Percentiles rank a stretch among this genome's conserved stretches.
These are phyloP conservation scores for Talaromyces sp. DNA, from an alignment of 2,329 filamentous ascomycete genomes.

Conservation along the genomic window DNA sequence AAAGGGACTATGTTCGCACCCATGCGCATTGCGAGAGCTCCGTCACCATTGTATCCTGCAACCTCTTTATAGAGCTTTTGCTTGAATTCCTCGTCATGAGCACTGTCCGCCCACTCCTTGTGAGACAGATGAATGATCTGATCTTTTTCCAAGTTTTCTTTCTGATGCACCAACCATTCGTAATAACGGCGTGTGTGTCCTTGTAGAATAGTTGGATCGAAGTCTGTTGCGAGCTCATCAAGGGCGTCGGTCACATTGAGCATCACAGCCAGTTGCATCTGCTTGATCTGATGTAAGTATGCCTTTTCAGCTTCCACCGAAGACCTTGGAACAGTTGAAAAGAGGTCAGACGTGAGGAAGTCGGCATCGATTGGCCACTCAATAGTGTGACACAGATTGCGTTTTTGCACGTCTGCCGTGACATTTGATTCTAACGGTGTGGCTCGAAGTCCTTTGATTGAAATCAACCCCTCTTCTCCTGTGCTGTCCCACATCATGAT, in stretches of 20 bases:
- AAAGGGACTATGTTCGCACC: constrained; percentile 27
- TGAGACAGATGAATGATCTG: constrained; percentile 23
- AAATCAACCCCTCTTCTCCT: constrained; percentile 16
- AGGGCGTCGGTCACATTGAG: constrained; percentile 28
- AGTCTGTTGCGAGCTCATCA: constrained; percentile 15
- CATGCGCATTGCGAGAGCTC: constrained; percentile 27
- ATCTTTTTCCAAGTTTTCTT: constrained; percentile 18
- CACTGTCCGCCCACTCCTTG: constrained; percentile 20
- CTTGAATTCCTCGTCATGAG: constrained; percentile 20
- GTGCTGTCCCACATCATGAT: constrained; percentile 21
- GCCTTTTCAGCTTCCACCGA: constrained; percentile 11
- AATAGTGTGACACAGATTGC: constrained; percentile 23
- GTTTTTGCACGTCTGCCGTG: constrained; percentile 12
- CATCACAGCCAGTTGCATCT: constrained; percentile 26
- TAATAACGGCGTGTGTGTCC: constrained; percentile 26
- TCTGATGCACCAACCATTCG: constrained; percentile 26
- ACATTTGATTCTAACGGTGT: constrained; percentile 25
- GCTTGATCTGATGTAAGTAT: constrained; percentile 20
- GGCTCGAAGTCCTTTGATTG: constrained; percentile 25
- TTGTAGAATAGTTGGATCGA: constrained; percentile 19
- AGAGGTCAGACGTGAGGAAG: not conserved
- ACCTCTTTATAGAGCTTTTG: constrained; percentile 21
- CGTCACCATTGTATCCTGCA: constrained; percentile 23
- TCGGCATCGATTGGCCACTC: constrained; percentile 19
- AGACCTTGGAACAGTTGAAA: not conserved